Evolutionary conservation across 2,329 filamentous ascomycete genomes (phyloP).

Genomic region (Penicillium concentricum): DNA sequence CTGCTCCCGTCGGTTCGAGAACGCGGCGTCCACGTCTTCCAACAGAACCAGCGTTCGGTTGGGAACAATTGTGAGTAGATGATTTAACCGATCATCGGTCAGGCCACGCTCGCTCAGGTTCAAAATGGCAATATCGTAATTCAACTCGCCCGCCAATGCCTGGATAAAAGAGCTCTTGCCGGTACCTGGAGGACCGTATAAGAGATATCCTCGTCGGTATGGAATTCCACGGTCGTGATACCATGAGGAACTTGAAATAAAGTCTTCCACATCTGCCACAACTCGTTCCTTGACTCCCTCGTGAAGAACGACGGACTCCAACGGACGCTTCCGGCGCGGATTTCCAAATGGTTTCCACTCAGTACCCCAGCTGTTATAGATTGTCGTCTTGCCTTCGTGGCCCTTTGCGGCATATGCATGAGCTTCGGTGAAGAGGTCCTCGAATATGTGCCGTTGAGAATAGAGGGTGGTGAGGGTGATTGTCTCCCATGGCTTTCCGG

Average conservation of each 20-base stretch:
- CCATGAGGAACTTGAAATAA: slow-evolving; percentile 76
- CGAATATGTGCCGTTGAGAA: slow-evolving; percentile 82
- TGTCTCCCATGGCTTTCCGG: slow-evolving; percentile 90
- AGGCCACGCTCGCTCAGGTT: slow-evolving; percentile 86
- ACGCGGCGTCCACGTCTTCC: slow-evolving; percentile 90
- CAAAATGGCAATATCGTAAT: slow-evolving; percentile 89
- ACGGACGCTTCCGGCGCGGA: slow-evolving; percentile 78
- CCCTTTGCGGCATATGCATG: slow-evolving; percentile 74
- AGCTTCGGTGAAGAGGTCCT: slow-evolving; percentile 84
- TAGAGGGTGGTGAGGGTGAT: slow-evolving; percentile 90
- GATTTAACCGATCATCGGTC: slow-evolving; percentile 84
- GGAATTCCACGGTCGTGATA: slow-evolving; percentile 94
- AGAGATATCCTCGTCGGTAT: slow-evolving; percentile 82
- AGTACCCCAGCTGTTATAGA: slow-evolving; percentile 81
- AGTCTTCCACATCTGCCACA: slow-evolving; percentile 77
- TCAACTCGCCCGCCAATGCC: slow-evolving; percentile 84
- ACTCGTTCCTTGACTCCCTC: slow-evolving; percentile 79
- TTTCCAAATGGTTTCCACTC: slow-evolving; percentile 84
- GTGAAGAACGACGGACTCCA: slow-evolving; percentile 84
- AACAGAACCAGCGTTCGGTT: slow-evolving; percentile 77
- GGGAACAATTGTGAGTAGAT: slow-evolving; percentile 81
- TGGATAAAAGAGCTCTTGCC: slow-evolving; percentile 97
- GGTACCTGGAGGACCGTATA: slow-evolving; percentile 85
- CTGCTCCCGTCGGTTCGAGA: slow-evolving; percentile 71
- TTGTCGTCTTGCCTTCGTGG: slow-evolving; percentile 87